These are phyloP conservation scores for Curvularia sp. DNA, from an alignment of 2,329 filamentous ascomycete species.

Conservation along the genomic window DNA sequence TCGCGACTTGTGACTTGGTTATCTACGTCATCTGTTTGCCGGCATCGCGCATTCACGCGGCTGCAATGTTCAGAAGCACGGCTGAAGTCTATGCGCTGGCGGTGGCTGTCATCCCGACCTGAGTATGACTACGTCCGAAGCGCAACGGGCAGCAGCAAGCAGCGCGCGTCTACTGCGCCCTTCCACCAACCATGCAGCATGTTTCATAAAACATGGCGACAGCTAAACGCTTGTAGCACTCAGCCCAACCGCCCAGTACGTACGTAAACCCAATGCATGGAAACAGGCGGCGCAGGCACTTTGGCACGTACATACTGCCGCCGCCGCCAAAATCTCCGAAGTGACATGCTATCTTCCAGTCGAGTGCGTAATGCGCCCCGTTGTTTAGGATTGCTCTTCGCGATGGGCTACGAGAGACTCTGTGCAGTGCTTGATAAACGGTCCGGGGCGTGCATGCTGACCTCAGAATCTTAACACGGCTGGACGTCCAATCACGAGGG, in stretches of 20 bases:
- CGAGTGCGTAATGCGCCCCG: background rate
- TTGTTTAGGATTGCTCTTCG: background rate
- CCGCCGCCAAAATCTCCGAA: constrained; percentile 12
- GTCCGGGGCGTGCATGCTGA: constrained; percentile 15
- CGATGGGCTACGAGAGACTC: background rate
- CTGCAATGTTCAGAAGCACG: constrained; percentile 3
- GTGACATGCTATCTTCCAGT: background rate
- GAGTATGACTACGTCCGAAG: background rate
- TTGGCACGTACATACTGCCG: background rate
- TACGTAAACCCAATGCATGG: background rate
- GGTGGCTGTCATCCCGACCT: background rate
- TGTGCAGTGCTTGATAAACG: background rate
- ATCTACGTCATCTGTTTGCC: constrained; percentile 9
- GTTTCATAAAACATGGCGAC: constrained; percentile 11
- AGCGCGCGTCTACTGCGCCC: constrained; percentile 1
- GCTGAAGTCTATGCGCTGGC: constrained; percentile 8
- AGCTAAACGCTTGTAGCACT: constrained; percentile 4
- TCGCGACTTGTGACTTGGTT: background rate
- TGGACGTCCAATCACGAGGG: constrained; percentile 17
- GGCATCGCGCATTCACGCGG: background rate
- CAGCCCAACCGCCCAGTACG: constrained; percentile 1
- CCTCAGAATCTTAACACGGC: constrained; percentile 15
- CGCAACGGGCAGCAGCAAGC: too few species aligned
- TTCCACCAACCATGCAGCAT: background rate
- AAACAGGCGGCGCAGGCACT: constrained; percentile 12